phyloP scores from a whole-genome alignment of 345 rosid species.

The Zanthoxylum bungeanum region DNA sequence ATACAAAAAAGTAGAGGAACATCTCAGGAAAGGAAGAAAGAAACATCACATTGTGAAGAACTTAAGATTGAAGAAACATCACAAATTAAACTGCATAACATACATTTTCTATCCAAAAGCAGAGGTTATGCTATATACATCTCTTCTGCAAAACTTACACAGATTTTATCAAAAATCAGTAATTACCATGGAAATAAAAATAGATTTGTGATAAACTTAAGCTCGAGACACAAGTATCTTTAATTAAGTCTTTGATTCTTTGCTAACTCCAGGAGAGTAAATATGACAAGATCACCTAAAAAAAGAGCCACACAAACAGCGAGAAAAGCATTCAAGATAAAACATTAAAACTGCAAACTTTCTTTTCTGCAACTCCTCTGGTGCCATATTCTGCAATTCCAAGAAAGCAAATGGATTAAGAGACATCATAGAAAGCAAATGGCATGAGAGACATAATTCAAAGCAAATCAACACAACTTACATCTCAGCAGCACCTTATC shows the following conservation, averaged over 20 bases:
- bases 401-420: conserved; percentile 22
- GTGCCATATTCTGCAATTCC: conserved; percentile 64
- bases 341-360: conserved; percentile 21
- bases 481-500: conserved; percentile 30
- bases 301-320: neutral
- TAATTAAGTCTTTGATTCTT: neutral
- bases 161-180: neutral
- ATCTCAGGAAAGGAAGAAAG: neutral
- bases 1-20: neutral
- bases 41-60: neutral
- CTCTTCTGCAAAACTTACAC: neutral
- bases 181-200: neutral
- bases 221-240: neutral
- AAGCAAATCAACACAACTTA: neutral
- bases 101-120: neutral
- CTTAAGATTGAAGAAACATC: neutral
- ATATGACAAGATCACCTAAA: neutral
- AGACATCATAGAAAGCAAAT: neutral
- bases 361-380: conserved; percentile 85
- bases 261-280: neutral
- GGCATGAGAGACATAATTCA: conserved; percentile 5
- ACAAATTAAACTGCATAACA: neutral
- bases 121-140: neutral
- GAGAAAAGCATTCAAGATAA: neutral
- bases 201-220: neutral